Percentiles rank a stretch among this genome's conserved stretches.
Evolutionary conservation across 106 monocot genomes (phyloP).

Genomic region (Agapanthus africanus): DNA sequence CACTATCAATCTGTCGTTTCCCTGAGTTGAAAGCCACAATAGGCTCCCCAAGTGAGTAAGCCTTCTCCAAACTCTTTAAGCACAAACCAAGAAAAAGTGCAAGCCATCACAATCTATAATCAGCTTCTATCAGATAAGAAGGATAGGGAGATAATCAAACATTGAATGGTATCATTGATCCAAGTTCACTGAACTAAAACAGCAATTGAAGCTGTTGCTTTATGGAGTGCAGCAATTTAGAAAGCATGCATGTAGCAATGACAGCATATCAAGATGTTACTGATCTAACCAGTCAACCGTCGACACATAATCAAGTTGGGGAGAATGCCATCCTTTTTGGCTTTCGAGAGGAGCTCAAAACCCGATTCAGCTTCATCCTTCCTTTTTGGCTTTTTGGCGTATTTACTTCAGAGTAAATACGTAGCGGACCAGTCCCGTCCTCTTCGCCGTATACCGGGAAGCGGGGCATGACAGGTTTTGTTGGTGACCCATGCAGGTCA

Average conservation of each 20-base stretch:
- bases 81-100: slow-evolving; percentile 58
- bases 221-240: not conserved
- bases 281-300: slow-evolving; percentile 65
- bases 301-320: slow-evolving; percentile 62
- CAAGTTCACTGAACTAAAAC: not conserved
- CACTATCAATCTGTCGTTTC: slow-evolving; percentile 61
- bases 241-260: not conserved
- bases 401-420: too few relatives aligned
- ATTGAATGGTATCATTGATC: not conserved
- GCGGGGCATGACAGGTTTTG: too few relatives aligned
- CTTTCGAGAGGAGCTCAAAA: slow-evolving; percentile 48
- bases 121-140: not conserved
- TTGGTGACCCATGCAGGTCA: too few relatives aligned
- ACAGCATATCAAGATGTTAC: not conserved
- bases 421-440: too few relatives aligned
- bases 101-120: not conserved
- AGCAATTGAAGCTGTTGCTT: not conserved
- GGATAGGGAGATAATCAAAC: not conserved
- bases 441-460: too few relatives aligned
- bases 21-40: slow-evolving; percentile 58
- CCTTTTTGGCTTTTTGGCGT: too few relatives aligned
- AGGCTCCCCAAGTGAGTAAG: slow-evolving; percentile 52
- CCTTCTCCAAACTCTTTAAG: slow-evolving; percentile 51
- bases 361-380: slow-evolving; percentile 70
- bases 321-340: slow-evolving; percentile 51